These are phyloP conservation scores for Neofusicoccum parvum DNA, from an alignment of 2,329 filamentous ascomycete genomes.

Conservation along the genomic window DNA sequence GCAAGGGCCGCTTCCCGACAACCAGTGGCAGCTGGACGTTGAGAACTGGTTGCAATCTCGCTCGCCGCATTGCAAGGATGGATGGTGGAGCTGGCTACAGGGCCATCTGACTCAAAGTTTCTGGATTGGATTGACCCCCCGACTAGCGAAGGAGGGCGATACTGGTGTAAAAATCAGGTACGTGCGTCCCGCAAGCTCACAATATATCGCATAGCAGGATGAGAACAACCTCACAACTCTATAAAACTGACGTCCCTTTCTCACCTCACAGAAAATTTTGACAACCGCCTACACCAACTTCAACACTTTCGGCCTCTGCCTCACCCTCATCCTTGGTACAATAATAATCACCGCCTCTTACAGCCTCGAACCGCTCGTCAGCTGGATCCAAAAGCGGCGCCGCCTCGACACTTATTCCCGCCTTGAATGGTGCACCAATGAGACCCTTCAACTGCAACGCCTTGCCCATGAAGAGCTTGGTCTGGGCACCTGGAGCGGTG, in stretches of 20 bases:
- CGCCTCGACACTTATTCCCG: constrained; percentile 19
- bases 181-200: too few species aligned
- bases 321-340: constrained; percentile 28
- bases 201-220: too few species aligned
- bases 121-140: not conserved
- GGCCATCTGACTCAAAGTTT: constrained; percentile 13
- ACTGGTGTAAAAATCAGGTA: not conserved
- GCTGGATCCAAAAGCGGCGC: constrained; percentile 17
- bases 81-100: constrained; percentile 9
- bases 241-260: not conserved
- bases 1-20: constrained; percentile 23
- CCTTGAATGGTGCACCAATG: constrained; percentile 22
- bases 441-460: constrained; percentile 23
- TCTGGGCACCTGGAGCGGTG: constrained; percentile 22
- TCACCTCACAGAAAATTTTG: constrained; percentile 23
- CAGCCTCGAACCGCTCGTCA: constrained; percentile 2
- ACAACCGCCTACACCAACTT: constrained; percentile 25
- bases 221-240: not conserved
- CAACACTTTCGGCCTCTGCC: constrained; percentile 27
- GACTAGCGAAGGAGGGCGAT: too few species aligned
- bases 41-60: constrained; percentile 19
- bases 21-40: constrained; percentile 29
- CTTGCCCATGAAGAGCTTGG: constrained; percentile 20
- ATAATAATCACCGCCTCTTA: constrained; percentile 26
- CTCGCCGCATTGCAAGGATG: constrained; percentile 17